Conservation (phyloP, 1,284 basidiomycete genomes). For the Tylopilus sp. region DNA sequence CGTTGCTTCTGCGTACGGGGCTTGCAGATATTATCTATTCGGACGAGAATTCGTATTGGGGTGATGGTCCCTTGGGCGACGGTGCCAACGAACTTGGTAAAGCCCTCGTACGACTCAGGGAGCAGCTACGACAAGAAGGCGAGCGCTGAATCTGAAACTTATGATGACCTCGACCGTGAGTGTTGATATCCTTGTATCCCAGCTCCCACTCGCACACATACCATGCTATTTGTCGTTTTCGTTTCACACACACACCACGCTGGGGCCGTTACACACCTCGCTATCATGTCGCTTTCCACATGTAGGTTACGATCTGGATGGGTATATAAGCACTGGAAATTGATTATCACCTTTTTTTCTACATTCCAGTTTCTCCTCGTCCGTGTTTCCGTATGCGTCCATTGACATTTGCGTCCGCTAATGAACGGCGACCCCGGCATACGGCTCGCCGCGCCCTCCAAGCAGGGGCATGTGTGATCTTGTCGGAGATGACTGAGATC, state of each 20-base stretch:
- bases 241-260: background rate
- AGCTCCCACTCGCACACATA: background rate
- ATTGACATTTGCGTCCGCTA: background rate
- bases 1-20: conserved; percentile 47
- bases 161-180: background rate
- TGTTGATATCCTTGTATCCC: background rate
- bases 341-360: background rate
- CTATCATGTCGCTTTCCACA: conserved; percentile 5
- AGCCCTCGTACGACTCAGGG: conserved; percentile 51
- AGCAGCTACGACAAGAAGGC: conserved; percentile 38
- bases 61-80: conserved; percentile 44
- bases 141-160: background rate
- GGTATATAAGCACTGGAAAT: background rate
- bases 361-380: too few species aligned
- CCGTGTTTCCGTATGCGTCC: conserved; percentile 5
- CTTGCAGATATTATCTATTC: conserved; percentile 46
- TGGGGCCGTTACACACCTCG: conserved; percentile 1
- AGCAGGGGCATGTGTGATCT: too few species aligned
- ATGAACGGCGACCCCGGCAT: background rate
- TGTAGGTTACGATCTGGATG: background rate
- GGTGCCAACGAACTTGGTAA: conserved; percentile 59
- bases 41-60: conserved; percentile 52
- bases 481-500: too few species aligned
- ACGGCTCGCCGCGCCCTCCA: background rate
- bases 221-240: background rate